Conservation (phyloP, 163 green algal genomes). For the Smithsoniella earleae region DNA sequence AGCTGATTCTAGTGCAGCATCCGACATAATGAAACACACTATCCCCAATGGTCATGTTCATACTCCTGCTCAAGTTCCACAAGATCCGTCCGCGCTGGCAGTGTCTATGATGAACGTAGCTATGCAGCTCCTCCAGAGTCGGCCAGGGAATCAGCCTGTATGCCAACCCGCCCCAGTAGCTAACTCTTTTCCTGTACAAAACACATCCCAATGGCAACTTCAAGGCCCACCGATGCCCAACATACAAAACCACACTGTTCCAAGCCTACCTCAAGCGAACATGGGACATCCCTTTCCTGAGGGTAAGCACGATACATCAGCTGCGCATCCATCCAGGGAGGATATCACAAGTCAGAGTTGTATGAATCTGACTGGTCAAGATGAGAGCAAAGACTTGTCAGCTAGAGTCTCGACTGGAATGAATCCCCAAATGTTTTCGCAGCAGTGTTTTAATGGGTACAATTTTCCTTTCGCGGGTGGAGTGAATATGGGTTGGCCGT, state of each 20-base stretch:
- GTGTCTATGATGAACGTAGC: slow-evolving; percentile 18
- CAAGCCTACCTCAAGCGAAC: not conserved
- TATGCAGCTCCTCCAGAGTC: slow-evolving; percentile 25
- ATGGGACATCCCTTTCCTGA: not conserved
- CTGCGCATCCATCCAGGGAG: not conserved
- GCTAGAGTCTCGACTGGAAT: not conserved
- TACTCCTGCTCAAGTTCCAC: not conserved
- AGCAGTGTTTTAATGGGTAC: not conserved
- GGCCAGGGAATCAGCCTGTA: too few relatives aligned
- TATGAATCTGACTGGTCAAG: too few relatives aligned
- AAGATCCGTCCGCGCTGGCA: not conserved
- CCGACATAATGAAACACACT: not conserved
- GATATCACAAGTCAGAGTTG: too few relatives aligned
- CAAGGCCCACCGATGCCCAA: not conserved
- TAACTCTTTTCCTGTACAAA: too few relatives aligned
- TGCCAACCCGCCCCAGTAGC: too few relatives aligned
- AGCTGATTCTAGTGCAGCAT: not conserved
- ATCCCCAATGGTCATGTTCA: not conserved
- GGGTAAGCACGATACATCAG: not conserved
- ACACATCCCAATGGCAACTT: slow-evolving; percentile 19
- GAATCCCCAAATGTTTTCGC: not conserved
- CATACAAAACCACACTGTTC: not conserved
- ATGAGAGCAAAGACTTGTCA: not conserved
- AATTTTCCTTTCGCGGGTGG: not conserved
- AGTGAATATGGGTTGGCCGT: not conserved